These are phyloP conservation scores for Microbotryum scabiosae DNA, from an alignment of 1,284 basidiomycete species.

Conservation along the genomic window DNA sequence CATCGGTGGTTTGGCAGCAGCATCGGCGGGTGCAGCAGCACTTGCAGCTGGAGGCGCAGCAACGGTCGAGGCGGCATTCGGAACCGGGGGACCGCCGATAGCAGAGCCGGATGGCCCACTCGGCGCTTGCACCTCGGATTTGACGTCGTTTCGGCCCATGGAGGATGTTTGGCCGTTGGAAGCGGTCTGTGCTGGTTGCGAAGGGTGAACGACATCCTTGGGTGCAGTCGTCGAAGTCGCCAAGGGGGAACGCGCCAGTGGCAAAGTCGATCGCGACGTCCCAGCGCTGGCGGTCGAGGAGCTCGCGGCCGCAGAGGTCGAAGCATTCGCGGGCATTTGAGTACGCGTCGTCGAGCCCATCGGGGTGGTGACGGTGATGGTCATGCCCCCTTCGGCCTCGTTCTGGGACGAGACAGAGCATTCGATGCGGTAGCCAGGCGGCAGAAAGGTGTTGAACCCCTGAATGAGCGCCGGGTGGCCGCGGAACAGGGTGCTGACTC, in stretches of 20 bases:
- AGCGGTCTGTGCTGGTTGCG: background rate
- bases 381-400: constrained; percentile 39
- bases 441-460: constrained; percentile 98
- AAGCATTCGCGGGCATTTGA: constrained; percentile 27
- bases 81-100: background rate
- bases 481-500: constrained; percentile 67
- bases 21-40: background rate
- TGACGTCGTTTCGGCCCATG: too few relatives aligned
- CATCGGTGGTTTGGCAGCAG: constrained; percentile 40
- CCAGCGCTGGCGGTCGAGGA: constrained; percentile 3
- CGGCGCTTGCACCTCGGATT: too few relatives aligned
- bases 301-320: background rate
- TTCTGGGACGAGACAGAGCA: constrained; percentile 63
- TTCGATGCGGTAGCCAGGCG: constrained; percentile 62
- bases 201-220: too few relatives aligned
- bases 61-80: background rate
- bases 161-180: background rate
- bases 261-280: background rate
- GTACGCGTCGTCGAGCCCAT: constrained; percentile 64
- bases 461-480: constrained; percentile 90
- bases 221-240: background rate
- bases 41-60: constrained; percentile 11
- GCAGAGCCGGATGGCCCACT: too few relatives aligned
- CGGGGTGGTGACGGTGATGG: constrained; percentile 85
- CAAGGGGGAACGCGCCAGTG: too few relatives aligned